Evolutionary conservation across 129 eudicot species (phyloP), one percentile per base, ranked within the genome.

Genomic region (Chrysanthemum lavandulifolium): DNA sequence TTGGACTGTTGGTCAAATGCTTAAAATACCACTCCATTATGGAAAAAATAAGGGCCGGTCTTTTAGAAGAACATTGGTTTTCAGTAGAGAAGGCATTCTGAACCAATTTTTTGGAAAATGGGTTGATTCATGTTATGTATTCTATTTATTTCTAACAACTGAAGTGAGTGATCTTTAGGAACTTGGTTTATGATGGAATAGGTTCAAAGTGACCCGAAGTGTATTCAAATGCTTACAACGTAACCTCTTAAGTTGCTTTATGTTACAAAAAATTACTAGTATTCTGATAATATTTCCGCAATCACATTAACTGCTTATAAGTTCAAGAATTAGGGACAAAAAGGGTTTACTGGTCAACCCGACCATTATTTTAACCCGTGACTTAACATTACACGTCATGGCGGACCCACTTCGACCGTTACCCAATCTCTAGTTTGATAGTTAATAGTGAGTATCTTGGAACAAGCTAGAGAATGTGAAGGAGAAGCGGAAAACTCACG

Each of bases 401-500:
- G 10, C 45, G 10, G 13, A 33, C 68, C 19, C 48, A 9, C 15
- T 63, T 63, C 3, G 5, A 63, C 51, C 6, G 12, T 36, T 33
- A 9, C 7, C 2, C 47, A 9, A 21, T 19, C 27, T 2, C 18
- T 40, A 5, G 45, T 40, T 40, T 40, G 45, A 40, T 40, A 40
- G 9, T 33, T 33, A 33, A 33, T 5, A 33, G 4, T 4, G 40
- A 4, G 40, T 33, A 40, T 40, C 45, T 40, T 55, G 59, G 50
- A 52, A 45, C 16, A 53, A 76, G 13, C 6, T 14, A 50, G 19
- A 52, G 59, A 70, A 52, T 29, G 12, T 58, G 59, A 48, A 6
- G 56, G 54, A 75, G 63, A 65, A 83, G 75, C 6, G 68, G 62
- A 84, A 73, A 80, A n/a, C n/a, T n/a, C n/a, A n/a, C n/a, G n/a